Percentiles rank a stretch among this genome's conserved stretches.
These are phyloP conservation scores for Monocercomonoides exilis DNA, from an alignment of 78 protist genomes.

Conservation along the genomic window DNA sequence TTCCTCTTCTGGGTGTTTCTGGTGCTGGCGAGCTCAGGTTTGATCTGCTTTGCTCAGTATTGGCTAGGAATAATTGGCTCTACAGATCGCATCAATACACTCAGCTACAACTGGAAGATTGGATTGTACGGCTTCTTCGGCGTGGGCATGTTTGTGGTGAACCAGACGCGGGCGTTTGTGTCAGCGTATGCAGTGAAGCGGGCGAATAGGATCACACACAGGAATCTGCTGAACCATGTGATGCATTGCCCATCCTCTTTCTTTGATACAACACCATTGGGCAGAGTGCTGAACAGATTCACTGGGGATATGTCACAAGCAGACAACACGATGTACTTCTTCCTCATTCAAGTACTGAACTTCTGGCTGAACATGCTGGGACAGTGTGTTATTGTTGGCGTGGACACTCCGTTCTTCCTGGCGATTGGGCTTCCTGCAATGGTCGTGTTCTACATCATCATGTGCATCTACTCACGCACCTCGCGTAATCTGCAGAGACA, in stretches of 20 bases:
- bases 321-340: slow-evolving; percentile 1
- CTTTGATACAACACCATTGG: slow-evolving; percentile 93
- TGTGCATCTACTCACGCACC: slow-evolving; percentile 48
- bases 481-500: slow-evolving; percentile 64
- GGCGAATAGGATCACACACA: slow-evolving; percentile 5
- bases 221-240: slow-evolving; percentile 23
- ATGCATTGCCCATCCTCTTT: slow-evolving; percentile 79
- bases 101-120: too few relatives aligned
- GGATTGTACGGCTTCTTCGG: too few relatives aligned
- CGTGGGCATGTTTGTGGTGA: too few relatives aligned
- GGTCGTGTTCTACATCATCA: slow-evolving; percentile 48
- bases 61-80: too few relatives aligned
- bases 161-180: too few relatives aligned
- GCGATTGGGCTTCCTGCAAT: too few relatives aligned
- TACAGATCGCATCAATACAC: too few relatives aligned
- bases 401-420: slow-evolving; percentile 48
- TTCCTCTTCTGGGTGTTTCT: too few relatives aligned
- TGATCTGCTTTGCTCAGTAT: too few relatives aligned
- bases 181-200: too few relatives aligned
- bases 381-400: slow-evolving; percentile 16
- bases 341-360: slow-evolving; percentile 4
- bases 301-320: background rate
- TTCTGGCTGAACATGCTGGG: slow-evolving; percentile 1
- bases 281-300: background rate
- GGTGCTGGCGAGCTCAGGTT: too few relatives aligned